Evolutionary conservation across 495 filamentous ascomycete genomes (phyloP), one percentile per base, ranked within the genome.

Genomic region (Daldinia decipiens): DNA sequence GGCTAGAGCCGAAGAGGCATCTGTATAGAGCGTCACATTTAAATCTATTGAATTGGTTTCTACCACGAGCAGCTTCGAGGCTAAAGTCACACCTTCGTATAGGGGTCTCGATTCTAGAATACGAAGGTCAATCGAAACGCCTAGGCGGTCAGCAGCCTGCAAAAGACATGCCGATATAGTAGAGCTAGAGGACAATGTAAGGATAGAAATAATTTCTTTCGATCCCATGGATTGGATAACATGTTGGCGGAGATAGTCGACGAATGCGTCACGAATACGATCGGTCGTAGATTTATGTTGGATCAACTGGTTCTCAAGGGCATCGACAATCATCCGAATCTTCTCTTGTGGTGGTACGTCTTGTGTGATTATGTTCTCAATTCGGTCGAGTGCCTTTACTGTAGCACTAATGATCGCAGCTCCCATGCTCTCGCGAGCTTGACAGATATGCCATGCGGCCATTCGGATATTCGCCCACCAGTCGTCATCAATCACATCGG

Each of bases 71-170:
- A 91, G 53, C 0, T 80, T 80, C 1, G 81, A 80, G 2, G 86
- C 85, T 29, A 90, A 77, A 12, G 80, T 82, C 6, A 87, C 86
- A 11, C 90, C 90, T 78, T 92, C 90, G 67, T 80, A 90, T 6
- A 88, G 80, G 0, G 90, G 90, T 3, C 90, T 82, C 5, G 90
- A 91, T 64, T 92, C 90, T 1, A 92, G 80, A 21, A 92, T 76
- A 4, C 80, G 84, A 19, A 91, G 68, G 50, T 89, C 85, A 27
- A 91, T 73, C 4, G 68, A 56, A 29, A 77, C 65, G 5, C 65
- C 61, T 4, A 74, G 51, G 3, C 56, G 19, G 15, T 55, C 31
- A 11, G 73, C 59, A 13, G 77, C 69, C 21, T 71, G 68, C 5
- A 56, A 36, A 15, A 85, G 68, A 27, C 73, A 77, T 7, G 59